phyloP scores from a whole-genome alignment of 1,284 basidiomycete species.

The Inonotus hispidus region DNA sequence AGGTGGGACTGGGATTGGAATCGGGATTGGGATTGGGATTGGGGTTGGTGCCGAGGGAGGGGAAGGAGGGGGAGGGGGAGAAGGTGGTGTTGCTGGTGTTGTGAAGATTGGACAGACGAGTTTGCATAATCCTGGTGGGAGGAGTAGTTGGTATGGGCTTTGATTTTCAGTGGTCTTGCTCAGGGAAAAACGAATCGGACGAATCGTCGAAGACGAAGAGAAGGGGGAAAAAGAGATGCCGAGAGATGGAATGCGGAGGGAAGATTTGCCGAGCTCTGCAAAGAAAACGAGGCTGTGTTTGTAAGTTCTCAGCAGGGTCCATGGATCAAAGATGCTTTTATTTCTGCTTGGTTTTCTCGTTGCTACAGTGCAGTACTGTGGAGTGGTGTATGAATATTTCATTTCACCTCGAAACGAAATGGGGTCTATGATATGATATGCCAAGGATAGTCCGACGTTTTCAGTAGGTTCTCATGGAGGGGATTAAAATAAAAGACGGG shows the following conservation, averaged over 20 bases:
- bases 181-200: too few relatives aligned
- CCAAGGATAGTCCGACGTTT: too few relatives aligned
- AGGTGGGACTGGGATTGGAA: conserved; percentile 19
- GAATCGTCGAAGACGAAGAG: background rate
- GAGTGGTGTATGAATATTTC: too few relatives aligned
- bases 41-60: conserved; percentile 3
- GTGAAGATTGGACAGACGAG: conserved; percentile 92
- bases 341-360: too few relatives aligned
- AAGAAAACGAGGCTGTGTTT: background rate
- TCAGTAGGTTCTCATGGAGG: too few relatives aligned
- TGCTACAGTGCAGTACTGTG: too few relatives aligned
- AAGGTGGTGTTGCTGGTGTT: conserved; percentile 30
- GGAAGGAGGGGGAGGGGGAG: conserved; percentile 17
- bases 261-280: background rate
- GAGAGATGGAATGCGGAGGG: background rate
- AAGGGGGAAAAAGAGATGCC: background rate
- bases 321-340: background rate
- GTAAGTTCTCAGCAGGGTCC: background rate
- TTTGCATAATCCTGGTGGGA: conserved; percentile 85
- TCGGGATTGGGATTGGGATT: background rate
- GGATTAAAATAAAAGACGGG: too few relatives aligned
- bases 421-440: too few relatives aligned
- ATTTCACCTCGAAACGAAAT: too few relatives aligned
- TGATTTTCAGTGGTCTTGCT: too few relatives aligned
- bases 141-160: conserved; percentile 90